Conservation (phyloP, 495 filamentous ascomycete species). For the Lophiotrema nucula region DNA sequence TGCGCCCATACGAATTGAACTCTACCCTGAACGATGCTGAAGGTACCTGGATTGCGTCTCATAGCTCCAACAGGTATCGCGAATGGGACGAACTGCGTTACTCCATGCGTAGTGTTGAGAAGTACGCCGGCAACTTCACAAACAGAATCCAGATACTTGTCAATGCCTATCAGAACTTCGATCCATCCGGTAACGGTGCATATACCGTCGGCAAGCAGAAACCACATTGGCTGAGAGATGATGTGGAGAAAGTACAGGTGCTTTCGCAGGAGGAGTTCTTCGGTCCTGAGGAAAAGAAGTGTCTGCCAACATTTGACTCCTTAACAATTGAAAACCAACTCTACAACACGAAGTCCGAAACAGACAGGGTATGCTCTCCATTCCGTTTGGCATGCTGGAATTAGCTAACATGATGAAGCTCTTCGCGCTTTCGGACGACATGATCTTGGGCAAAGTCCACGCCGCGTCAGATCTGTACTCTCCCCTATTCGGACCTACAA, state of each 20-base stretch:
- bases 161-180: conserved; percentile 39
- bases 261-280: conserved; percentile 48
- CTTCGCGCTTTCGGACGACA: conserved; percentile 48
- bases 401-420: conserved; percentile 37
- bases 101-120: conserved; percentile 46
- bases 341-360: conserved; percentile 35
- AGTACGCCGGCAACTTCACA: conserved; percentile 42
- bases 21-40: conserved; percentile 45
- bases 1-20: conserved; percentile 42
- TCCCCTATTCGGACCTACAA: conserved; percentile 45
- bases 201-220: conserved; percentile 37
- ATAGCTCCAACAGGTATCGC: conserved; percentile 46
- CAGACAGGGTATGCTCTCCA: conserved; percentile 20
- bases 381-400: not conserved
- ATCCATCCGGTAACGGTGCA: not conserved
- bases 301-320: conserved; percentile 48
- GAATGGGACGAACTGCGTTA: conserved; percentile 49
- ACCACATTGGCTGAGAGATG: conserved; percentile 42
- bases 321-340: conserved; percentile 48
- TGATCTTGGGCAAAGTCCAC: conserved; percentile 46
- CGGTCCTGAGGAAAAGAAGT: conserved; percentile 40
- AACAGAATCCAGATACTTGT: conserved; percentile 48
- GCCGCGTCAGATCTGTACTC: conserved; percentile 47
- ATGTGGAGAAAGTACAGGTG: conserved; percentile 40
- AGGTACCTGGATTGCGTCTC: conserved; percentile 44